These are phyloP conservation scores for Carex sylvatica DNA, from an alignment of 202 grass and related monocot species.

Conservation along the genomic window DNA sequence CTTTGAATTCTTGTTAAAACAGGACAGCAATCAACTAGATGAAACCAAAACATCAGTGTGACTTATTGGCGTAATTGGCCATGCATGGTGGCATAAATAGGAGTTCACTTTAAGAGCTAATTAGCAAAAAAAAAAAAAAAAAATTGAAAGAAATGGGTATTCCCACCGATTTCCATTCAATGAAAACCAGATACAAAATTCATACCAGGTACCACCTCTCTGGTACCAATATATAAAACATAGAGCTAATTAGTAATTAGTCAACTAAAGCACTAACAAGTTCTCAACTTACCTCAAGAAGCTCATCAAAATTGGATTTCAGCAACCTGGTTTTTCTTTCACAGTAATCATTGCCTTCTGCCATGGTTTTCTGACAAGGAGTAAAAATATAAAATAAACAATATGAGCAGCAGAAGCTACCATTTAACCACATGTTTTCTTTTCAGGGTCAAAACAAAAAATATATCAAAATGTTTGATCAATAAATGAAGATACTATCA, in stretches of 20 bases:
- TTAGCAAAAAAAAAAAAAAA: not conserved
- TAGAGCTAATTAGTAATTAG: not conserved
- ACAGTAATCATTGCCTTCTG: conserved; percentile 89
- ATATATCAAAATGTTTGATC: not conserved
- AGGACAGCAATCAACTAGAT: not conserved
- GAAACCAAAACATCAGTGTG: not conserved
- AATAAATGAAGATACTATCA: not conserved
- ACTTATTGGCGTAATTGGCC: not conserved
- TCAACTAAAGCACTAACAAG: conserved; percentile 18
- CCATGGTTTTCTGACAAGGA: conserved; percentile 73
- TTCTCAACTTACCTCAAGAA: conserved; percentile 61
- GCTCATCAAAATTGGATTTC: conserved; percentile 85
- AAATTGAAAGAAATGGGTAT: too few species aligned
- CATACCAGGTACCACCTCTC: too few species aligned
- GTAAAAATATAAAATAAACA: conserved; percentile 24
- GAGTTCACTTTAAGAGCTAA: not conserved
- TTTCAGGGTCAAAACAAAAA: not conserved
- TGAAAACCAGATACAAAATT: too few species aligned
- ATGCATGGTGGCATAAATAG: conserved; percentile 8
- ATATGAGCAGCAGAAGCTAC: not conserved
- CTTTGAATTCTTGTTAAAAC: not conserved
- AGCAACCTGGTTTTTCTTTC: conserved; percentile 86
- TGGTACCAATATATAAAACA: too few species aligned
- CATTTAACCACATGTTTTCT: not conserved
- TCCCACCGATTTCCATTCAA: too few species aligned